Evolutionary conservation across 2,329 filamentous ascomycete species (phyloP).

Genomic region (Didymella pomorum): DNA sequence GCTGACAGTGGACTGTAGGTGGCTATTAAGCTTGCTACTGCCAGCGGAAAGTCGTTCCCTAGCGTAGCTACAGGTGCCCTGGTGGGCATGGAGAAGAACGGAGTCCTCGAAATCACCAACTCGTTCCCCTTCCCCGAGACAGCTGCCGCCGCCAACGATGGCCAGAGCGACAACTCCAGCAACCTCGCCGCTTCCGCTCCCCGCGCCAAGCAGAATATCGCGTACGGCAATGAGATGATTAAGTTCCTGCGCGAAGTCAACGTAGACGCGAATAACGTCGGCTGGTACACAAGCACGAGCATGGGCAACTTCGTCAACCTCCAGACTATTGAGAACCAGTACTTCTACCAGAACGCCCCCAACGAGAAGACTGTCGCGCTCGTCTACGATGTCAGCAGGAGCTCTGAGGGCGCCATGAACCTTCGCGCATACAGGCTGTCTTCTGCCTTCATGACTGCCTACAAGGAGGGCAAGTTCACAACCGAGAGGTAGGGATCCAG

Average conservation of each 20-base stretch:
- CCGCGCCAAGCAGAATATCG: slow-evolving; percentile 85
- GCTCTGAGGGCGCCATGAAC: slow-evolving; percentile 88
- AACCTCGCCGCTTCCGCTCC: slow-evolving; percentile 86
- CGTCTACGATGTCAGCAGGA: slow-evolving; percentile 94
- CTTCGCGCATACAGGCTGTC: slow-evolving; percentile 91
- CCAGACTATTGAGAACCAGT: slow-evolving; percentile 97
- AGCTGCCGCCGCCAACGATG: slow-evolving; percentile 68
- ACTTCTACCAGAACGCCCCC: slow-evolving; percentile 90
- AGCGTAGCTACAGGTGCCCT: slow-evolving; percentile 88
- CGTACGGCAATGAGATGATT: slow-evolving; percentile 97
- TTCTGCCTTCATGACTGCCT: slow-evolving; percentile 85
- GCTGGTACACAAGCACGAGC: slow-evolving; percentile 98
- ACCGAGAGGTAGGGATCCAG: slow-evolving; percentile 93
- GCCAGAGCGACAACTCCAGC: slow-evolving; percentile 44
- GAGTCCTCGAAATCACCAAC: slow-evolving; percentile 89
- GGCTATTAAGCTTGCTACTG: slow-evolving; percentile 98
- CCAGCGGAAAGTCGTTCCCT: slow-evolving; percentile 87
- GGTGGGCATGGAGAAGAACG: slow-evolving; percentile 89
- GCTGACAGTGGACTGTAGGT: slow-evolving; percentile 64
- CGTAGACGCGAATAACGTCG: slow-evolving; percentile 95
- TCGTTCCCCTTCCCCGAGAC: slow-evolving; percentile 90
- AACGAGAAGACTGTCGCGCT: slow-evolving; percentile 88
- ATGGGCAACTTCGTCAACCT: slow-evolving; percentile 98
- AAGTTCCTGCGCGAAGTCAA: slow-evolving; percentile 96
- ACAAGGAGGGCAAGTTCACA: slow-evolving; percentile 97